A percentile compares a stretch with the other conserved stretches of the same genome.
Evolutionary conservation across 371 early-diverging fungal genomes (phyloP).

Genomic region (Mortierella sp.): DNA sequence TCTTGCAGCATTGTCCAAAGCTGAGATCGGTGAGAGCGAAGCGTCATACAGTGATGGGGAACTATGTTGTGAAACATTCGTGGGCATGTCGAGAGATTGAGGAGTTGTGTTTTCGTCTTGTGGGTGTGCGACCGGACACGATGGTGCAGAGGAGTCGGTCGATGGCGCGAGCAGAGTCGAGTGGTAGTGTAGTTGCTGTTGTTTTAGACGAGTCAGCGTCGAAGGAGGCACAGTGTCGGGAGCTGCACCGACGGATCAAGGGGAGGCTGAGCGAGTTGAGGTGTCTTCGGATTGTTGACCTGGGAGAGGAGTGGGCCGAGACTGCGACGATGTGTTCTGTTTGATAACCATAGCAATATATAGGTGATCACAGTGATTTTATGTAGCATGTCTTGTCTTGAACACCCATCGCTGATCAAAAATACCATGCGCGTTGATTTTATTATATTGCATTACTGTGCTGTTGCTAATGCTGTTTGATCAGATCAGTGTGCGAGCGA

Average conservation of each 20-base stretch:
- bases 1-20: neutral
- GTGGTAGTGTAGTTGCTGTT: neutral
- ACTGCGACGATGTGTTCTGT: neutral
- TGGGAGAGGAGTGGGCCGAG: constrained; percentile 9
- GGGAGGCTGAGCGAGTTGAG: neutral
- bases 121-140: neutral
- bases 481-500: too few species aligned
- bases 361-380: too few species aligned
- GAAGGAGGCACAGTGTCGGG: neutral
- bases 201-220: neutral
- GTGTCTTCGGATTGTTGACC: neutral
- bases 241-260: neutral
- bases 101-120: neutral
- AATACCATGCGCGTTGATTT: too few species aligned
- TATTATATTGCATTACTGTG: too few species aligned
- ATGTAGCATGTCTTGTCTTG: too few species aligned
- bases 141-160: too few species aligned
- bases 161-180: too few species aligned
- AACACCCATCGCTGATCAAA: too few species aligned
- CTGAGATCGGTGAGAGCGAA: neutral
- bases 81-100: neutral
- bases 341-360: too few species aligned
- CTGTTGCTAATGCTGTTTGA: too few species aligned
- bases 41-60: neutral
- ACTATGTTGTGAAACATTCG: neutral